Evolutionary conservation across 2,329 filamentous ascomycete species (phyloP).

Genomic region (Fusarium graminum): DNA sequence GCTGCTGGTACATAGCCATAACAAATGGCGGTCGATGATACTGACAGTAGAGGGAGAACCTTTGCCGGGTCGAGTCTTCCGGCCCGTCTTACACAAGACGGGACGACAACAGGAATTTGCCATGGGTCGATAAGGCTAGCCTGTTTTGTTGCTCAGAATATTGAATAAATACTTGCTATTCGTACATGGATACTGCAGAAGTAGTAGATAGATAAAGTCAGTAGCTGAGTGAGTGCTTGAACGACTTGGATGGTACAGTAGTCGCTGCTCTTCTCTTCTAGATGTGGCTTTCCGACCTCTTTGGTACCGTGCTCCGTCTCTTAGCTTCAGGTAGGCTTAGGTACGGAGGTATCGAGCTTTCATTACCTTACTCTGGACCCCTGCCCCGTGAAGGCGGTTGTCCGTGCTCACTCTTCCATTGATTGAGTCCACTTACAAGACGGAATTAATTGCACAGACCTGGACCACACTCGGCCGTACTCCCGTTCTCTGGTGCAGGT

Average conservation of each 20-base stretch:
- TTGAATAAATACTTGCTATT: neutral
- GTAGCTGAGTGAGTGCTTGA: neutral
- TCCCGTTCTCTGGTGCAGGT: conserved; percentile 9
- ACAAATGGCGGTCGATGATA: conserved; percentile 14
- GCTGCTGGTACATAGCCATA: conserved; percentile 4
- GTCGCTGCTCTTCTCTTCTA: conserved; percentile 38
- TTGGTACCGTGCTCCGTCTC: conserved; percentile 24
- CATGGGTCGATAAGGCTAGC: conserved; percentile 17
- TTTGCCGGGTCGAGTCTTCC: conserved; percentile 7
- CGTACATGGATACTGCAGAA: too few relatives aligned
- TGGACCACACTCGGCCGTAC: conserved; percentile 18
- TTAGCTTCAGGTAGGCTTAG: conserved; percentile 4
- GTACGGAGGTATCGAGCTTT: neutral
- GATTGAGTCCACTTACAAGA: conserved; percentile 30
- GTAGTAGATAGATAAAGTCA: conserved; percentile 1
- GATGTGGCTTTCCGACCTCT: conserved; percentile 34
- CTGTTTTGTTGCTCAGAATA: conserved; percentile 12
- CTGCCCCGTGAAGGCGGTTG: conserved; percentile 33
- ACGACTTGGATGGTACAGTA: conserved; percentile 10
- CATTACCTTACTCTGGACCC: conserved; percentile 23
- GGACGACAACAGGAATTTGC: neutral
- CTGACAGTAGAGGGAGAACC: neutral
- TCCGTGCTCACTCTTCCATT: conserved; percentile 37
- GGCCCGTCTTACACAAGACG: conserved; percentile 26
- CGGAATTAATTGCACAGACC: conserved; percentile 39